phyloP scores from a whole-genome alignment of 257 asterid genomes.

The Salvia rosmarinus region DNA sequence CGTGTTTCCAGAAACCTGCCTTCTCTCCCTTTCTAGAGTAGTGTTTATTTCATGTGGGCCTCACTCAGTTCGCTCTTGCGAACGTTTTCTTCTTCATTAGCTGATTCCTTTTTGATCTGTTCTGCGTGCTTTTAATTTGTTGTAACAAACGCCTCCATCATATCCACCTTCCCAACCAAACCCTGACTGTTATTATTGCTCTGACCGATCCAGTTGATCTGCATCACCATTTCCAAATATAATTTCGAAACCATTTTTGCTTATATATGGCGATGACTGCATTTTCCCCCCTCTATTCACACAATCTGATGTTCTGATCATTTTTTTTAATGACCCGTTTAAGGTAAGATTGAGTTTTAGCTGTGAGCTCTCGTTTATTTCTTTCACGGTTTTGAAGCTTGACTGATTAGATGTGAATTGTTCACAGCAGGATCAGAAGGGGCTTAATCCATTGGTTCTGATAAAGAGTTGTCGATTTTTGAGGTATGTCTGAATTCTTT shows the following conservation, averaged over 20 bases:
- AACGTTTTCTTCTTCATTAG: constrained; percentile 40
- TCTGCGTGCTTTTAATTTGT: constrained; percentile 48
- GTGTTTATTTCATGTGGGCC: constrained; percentile 51
- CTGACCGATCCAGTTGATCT: constrained; percentile 11
- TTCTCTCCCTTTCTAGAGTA: constrained; percentile 30
- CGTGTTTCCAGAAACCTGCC: constrained; percentile 57
- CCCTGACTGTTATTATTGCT: constrained; percentile 40
- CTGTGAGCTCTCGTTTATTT: too few relatives aligned
- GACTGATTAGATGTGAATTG: constrained; percentile 32
- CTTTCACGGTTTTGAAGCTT: too few relatives aligned
- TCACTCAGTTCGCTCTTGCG: constrained; percentile 30
- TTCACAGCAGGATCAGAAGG: constrained; percentile 29
- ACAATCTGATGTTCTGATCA: constrained; percentile 33
- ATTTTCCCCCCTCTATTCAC: not conserved
- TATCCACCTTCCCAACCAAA: constrained; percentile 57
- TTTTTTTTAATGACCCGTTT: constrained; percentile 35
- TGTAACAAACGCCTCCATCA: constrained; percentile 50
- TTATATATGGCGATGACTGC: constrained; percentile 32
- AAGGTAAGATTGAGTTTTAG: constrained; percentile 24
- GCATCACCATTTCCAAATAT: constrained; percentile 32
- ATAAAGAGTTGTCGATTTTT: constrained; percentile 17
- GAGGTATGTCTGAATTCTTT: constrained; percentile 36
- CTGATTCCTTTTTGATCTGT: constrained; percentile 40
- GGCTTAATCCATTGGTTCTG: constrained; percentile 17
- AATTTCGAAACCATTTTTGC: constrained; percentile 11